phyloP scores from a whole-genome alignment of 1,139 yeast genomes.

The Hansenula sp. region DNA sequence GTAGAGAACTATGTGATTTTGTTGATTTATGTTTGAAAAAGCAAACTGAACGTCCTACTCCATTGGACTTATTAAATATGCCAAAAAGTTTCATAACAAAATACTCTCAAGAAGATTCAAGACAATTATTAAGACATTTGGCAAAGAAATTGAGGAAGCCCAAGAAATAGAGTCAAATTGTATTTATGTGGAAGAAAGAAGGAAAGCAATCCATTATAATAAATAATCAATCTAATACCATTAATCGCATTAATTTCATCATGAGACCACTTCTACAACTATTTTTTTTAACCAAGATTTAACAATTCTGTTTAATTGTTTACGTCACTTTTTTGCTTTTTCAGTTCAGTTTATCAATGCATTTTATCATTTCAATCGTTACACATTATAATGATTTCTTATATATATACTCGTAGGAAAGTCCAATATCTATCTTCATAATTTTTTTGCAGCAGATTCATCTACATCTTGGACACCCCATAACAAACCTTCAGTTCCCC shows the following conservation, averaged over 20 bases:
- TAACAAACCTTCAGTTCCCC: conserved; percentile 54
- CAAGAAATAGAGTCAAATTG: not conserved
- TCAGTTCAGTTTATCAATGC: too few species aligned
- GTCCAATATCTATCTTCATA: too few species aligned
- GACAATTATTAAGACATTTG: conserved; percentile 21
- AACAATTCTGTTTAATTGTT: too few species aligned
- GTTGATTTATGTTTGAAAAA: conserved; percentile 66
- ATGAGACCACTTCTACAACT: not conserved
- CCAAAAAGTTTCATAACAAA: conserved; percentile 20
- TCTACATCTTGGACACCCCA: conserved; percentile 36
- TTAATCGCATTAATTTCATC: not conserved
- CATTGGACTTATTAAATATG: conserved; percentile 47
- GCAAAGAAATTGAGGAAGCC: conserved; percentile 18
- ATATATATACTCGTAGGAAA: too few species aligned
- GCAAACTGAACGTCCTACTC: conserved; percentile 56
- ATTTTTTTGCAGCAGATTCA: conserved; percentile 4
- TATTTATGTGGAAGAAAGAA: too few species aligned
- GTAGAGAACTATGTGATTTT: conserved; percentile 50
- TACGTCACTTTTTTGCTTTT: not conserved
- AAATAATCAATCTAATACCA: not conserved
- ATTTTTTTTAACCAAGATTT: too few species aligned
- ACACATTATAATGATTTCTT: too few species aligned
- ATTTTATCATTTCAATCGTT: too few species aligned
- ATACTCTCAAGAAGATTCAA: conserved; percentile 22
- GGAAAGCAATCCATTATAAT: too few species aligned